phyloP scores from a whole-genome alignment of 257 asterid genomes.

The Solanum dulcamara region DNA sequence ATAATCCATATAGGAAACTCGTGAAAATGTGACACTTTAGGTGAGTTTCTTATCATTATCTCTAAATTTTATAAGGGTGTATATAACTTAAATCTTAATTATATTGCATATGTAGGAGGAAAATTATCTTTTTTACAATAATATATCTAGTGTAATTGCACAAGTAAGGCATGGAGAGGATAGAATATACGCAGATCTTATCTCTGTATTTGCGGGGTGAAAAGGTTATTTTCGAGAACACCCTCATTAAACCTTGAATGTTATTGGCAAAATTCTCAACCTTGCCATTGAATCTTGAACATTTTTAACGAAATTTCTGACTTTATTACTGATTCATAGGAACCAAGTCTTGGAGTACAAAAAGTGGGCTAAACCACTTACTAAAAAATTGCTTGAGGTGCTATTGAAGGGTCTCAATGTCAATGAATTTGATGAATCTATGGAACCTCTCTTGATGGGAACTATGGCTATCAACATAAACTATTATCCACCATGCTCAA shows the following conservation, averaged over 20 bases:
- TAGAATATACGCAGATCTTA: neutral
- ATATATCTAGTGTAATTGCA: neutral
- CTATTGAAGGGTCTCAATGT: constrained; percentile 30
- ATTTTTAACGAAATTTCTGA: neutral
- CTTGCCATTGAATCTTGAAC: neutral
- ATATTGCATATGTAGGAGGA: neutral
- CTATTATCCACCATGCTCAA: constrained; percentile 38
- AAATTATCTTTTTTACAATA: neutral
- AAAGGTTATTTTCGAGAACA: fast-evolving
- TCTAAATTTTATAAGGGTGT: neutral
- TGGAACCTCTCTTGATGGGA: constrained; percentile 35
- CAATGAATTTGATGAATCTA: constrained; percentile 18
- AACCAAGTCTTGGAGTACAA: constrained; percentile 30
- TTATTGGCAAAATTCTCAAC: no score
- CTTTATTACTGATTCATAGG: neutral
- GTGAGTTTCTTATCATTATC: neutral
- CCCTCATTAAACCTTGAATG: no score
- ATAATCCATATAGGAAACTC: fast-evolving
- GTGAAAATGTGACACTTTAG: no score
- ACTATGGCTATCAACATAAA: constrained; percentile 11
- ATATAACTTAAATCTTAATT: neutral
- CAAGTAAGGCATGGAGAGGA: neutral
- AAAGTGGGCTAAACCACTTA: constrained; percentile 27
- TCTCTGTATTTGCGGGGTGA: fast-evolving
- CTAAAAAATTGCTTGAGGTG: constrained; percentile 16